Evolutionary conservation across 2,329 filamentous ascomycete genomes (phyloP).

Genomic region (Colletotrichum gloeosporioides): DNA sequence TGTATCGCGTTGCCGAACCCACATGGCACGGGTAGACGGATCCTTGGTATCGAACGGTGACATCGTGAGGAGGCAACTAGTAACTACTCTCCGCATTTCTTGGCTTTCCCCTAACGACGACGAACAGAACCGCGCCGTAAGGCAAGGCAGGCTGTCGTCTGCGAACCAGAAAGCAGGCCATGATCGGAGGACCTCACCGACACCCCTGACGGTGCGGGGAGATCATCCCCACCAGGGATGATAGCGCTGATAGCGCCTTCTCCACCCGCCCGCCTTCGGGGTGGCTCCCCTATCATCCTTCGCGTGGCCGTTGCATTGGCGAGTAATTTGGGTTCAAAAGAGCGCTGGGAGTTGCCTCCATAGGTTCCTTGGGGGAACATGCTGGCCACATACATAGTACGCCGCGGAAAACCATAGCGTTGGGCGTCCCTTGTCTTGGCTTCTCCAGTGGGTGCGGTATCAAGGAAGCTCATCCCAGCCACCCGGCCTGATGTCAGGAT

Average conservation of each 20-base stretch:
- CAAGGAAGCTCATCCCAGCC: not conserved
- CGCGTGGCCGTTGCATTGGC: not conserved
- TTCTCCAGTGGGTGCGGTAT: not conserved
- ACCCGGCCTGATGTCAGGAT: not conserved
- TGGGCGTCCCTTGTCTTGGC: not conserved
- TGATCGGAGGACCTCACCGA: slow-evolving; percentile 24
- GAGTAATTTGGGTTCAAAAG: not conserved
- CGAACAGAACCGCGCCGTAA: not conserved
- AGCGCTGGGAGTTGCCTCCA: not conserved
- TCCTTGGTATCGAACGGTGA: not conserved
- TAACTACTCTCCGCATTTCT: not conserved
- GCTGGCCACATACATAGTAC: not conserved
- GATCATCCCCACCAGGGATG: not conserved
- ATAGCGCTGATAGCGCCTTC: slow-evolving; percentile 9
- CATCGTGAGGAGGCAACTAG: not conserved
- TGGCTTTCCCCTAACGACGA: not conserved
- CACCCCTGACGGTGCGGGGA: slow-evolving; percentile 15
- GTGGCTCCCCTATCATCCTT: slow-evolving; percentile 9
- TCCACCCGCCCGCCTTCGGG: slow-evolving; percentile 11
- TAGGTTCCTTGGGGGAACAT: not conserved
- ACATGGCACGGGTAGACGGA: not conserved
- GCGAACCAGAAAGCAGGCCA: not conserved
- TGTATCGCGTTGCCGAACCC: not conserved
- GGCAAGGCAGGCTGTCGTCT: not conserved
- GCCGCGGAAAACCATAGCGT: not conserved